Conservation (phyloP, 257 asterid genomes). For the Nicotiana tabacum region DNA sequence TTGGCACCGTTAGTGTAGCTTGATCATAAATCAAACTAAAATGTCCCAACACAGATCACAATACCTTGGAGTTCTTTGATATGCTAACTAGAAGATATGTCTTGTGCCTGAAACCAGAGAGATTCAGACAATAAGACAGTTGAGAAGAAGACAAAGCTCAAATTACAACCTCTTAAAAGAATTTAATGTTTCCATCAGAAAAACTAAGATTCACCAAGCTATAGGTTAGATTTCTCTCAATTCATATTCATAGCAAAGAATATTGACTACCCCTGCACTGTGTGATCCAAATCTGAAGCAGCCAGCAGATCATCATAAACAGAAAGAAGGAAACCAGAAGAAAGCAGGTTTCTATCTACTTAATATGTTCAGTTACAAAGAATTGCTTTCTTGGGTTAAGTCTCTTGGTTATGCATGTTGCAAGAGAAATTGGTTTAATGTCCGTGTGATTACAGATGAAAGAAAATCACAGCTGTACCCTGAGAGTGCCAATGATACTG, state of each 20-base stretch:
- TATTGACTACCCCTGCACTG: background rate
- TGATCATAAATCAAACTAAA: background rate
- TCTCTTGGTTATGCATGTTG: background rate
- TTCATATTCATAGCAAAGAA: background rate
- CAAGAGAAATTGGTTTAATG: background rate
- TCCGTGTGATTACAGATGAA: background rate
- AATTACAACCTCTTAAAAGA: background rate
- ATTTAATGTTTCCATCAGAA: background rate
- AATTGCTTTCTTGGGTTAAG: background rate
- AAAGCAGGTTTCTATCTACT: background rate
- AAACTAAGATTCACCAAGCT: background rate
- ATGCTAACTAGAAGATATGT: slow-evolving; percentile 65
- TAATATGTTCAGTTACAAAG: background rate
- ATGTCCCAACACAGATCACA: background rate
- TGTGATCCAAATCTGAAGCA: background rate
- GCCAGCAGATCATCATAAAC: background rate
- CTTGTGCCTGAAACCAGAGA: slow-evolving; percentile 51
- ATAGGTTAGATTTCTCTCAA: background rate
- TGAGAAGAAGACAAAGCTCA: background rate
- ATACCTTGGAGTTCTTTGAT: slow-evolving; percentile 76
- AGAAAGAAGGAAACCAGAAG: background rate
- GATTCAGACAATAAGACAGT: background rate
- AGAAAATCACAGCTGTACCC: background rate
- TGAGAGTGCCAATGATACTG: background rate
- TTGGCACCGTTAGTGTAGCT: background rate